Percentiles rank a stretch among this genome's conserved stretches.
Evolutionary conservation across 768 basidiomycete genomes (phyloP).

Genomic region (Suillus decipiens): DNA sequence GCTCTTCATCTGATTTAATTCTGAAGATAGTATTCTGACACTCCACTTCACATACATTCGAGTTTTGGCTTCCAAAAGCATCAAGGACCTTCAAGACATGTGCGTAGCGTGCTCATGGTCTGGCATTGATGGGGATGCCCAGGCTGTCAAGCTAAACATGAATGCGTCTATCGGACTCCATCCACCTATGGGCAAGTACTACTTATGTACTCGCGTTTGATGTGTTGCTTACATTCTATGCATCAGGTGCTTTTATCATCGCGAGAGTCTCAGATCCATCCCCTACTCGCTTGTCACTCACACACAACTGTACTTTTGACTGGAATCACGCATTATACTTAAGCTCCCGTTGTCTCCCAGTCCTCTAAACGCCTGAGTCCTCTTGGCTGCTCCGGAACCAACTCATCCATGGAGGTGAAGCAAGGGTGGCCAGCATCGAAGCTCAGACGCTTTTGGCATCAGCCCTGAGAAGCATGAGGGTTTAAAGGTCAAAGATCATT

Average conservation of each 20-base stretch:
- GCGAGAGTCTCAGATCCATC: conserved; percentile 27
- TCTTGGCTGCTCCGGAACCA: conserved; percentile 24
- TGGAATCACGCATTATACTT: no score
- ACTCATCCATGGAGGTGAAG: conserved; percentile 77
- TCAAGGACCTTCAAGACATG: conserved; percentile 61
- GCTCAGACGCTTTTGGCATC: conserved; percentile 81
- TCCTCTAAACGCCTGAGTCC: conserved; percentile 23
- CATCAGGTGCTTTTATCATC: conserved; percentile 80
- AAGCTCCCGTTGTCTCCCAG: no score
- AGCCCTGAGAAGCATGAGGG: conserved; percentile 47
- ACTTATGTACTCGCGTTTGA: neutral
- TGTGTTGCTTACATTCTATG: conserved; percentile 16
- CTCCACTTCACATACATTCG: conserved; percentile 91
- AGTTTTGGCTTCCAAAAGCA: conserved; percentile 84
- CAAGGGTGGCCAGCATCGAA: conserved; percentile 63
- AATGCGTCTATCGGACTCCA: conserved; percentile 10
- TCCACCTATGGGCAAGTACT: no score
- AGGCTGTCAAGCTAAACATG: conserved; percentile 82
- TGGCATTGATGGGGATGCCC: conserved; percentile 90
- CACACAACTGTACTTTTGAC: no score
- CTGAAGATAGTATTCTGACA: conserved; percentile 63
- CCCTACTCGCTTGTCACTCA: no score
- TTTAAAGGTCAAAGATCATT: conserved; percentile 36
- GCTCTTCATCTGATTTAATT: conserved; percentile 53
- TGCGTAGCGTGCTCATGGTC: conserved; percentile 71